A percentile compares a stretch with the other conserved stretches of the same genome.
phyloP scores from a whole-genome alignment of 768 basidiomycete genomes.

The Lactarius pseudohatsudake region DNA sequence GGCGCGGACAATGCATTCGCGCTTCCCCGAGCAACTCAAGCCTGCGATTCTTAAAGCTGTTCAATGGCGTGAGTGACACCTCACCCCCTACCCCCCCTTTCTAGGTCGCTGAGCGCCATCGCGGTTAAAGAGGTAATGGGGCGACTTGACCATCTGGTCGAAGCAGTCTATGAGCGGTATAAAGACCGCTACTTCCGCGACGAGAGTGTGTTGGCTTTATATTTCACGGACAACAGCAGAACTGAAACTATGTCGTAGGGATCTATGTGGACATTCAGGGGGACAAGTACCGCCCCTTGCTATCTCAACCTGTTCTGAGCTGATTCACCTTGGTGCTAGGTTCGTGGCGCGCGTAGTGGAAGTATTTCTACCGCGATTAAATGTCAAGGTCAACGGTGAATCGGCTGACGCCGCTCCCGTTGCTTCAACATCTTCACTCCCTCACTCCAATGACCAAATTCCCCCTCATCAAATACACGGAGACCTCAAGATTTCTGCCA shows the following conservation, averaged over 20 bases:
- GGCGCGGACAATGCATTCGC: constrained; percentile 81
- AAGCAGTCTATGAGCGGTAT: constrained; percentile 93
- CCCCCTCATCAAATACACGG: constrained; percentile 66
- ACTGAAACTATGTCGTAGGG: constrained; percentile 44
- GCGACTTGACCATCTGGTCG: constrained; percentile 91
- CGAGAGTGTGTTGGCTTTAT: constrained; percentile 64
- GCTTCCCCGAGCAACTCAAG: constrained; percentile 93
- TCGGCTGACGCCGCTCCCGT: constrained; percentile 28
- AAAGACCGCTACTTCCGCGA: constrained; percentile 91
- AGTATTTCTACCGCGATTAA: constrained; percentile 59
- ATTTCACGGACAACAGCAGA: constrained; percentile 15
- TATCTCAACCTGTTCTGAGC: constrained; percentile 24
- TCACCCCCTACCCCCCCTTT: constrained; percentile 19
- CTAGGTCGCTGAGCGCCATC: constrained; percentile 22
- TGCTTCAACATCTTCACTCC: constrained; percentile 42
- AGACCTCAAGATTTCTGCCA: constrained; percentile 71
- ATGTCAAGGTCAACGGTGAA: constrained; percentile 18
- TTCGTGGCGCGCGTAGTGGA: constrained; percentile 81
- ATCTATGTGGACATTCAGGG: constrained; percentile 85
- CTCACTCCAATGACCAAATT: constrained; percentile 42
- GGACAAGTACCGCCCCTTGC: constrained; percentile 64
- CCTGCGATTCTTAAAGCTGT: constrained; percentile 87
- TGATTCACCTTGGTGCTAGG: constrained; percentile 40
- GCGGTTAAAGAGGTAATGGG: constrained; percentile 84
- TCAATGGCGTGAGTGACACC: constrained; percentile 85